phyloP scores from a whole-genome alignment of 2,329 filamentous ascomycete species.

The Botrytis cinerea region DNA sequence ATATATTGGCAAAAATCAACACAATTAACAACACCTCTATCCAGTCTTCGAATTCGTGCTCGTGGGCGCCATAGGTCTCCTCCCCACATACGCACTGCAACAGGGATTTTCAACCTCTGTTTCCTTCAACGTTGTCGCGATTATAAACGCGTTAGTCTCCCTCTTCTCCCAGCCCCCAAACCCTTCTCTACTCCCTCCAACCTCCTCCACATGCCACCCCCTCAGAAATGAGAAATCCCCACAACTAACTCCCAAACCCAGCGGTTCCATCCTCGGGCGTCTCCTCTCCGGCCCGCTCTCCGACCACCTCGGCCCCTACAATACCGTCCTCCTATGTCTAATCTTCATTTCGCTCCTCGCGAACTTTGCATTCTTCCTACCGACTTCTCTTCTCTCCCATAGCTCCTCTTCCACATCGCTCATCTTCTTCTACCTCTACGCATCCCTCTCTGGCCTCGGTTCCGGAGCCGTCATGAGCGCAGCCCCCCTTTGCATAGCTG shows the following conservation, averaged over 20 bases:
- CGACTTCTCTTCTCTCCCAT: background rate
- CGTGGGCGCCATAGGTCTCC: slow-evolving; percentile 81
- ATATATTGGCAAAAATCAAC: background rate
- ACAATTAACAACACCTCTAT: background rate
- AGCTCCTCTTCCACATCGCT: slow-evolving; percentile 6
- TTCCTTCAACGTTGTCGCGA: slow-evolving; percentile 76
- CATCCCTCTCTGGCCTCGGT: slow-evolving; percentile 39
- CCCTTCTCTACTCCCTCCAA: background rate
- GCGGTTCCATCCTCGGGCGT: slow-evolving; percentile 22
- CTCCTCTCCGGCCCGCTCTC: slow-evolving; percentile 32
- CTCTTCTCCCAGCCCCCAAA: background rate
- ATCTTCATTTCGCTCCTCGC: slow-evolving; percentile 29
- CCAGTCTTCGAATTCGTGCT: slow-evolving; percentile 66
- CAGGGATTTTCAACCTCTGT: slow-evolving; percentile 66
- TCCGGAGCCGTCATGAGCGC: slow-evolving; percentile 39
- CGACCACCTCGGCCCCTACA: slow-evolving; percentile 27
- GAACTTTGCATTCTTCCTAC: background rate
- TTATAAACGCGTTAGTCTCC: slow-evolving; percentile 66
- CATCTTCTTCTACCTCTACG: slow-evolving; percentile 38
- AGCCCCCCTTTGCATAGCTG: slow-evolving; percentile 39
- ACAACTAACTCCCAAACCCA: slow-evolving; percentile 31
- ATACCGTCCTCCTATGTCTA: slow-evolving; percentile 35
- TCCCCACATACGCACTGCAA: slow-evolving; percentile 72
- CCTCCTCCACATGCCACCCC: slow-evolving; percentile 29
- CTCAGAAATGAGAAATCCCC: background rate